A percentile compares a stretch with the other conserved stretches of the same genome.
These are phyloP conservation scores for Eucalyptus victrix DNA, from an alignment of 345 rosid species.

Conservation along the genomic window DNA sequence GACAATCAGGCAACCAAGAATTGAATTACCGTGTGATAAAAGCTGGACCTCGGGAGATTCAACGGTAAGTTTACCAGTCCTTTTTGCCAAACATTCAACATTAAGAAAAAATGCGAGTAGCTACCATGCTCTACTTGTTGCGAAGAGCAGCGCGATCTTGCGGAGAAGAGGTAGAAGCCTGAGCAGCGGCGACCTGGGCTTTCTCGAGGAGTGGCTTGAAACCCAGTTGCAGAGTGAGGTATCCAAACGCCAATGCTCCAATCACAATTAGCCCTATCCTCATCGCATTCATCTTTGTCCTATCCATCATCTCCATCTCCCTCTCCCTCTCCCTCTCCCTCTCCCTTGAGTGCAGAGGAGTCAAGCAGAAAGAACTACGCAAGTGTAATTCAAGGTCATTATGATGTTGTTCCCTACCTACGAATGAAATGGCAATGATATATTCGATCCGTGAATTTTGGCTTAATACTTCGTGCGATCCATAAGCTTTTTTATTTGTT, in stretches of 20 bases:
- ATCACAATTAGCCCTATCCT: conserved; percentile 43
- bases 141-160: neutral
- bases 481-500: no score
- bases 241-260: conserved; percentile 68
- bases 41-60: neutral
- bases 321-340: neutral
- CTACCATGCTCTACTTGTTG: neutral
- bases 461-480: no score
- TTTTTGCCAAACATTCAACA: neutral
- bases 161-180: neutral
- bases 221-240: conserved; percentile 46
- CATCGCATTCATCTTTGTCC: conserved; percentile 24
- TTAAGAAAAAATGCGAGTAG: neutral
- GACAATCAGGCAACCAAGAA: neutral
- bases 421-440: neutral
- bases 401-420: neutral
- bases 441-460: no score
- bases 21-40: neutral
- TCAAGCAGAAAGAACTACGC: neutral
- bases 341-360: neutral
- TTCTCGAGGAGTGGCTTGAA: conserved; percentile 55
- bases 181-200: conserved; percentile 16
- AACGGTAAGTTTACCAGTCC: neutral
- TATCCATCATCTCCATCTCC: neutral
- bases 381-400: neutral